Percentiles rank a stretch among this genome's conserved stretches.
phyloP scores from a whole-genome alignment of 371 early-diverging fungal species.

The Capillidium heterosporum region DNA sequence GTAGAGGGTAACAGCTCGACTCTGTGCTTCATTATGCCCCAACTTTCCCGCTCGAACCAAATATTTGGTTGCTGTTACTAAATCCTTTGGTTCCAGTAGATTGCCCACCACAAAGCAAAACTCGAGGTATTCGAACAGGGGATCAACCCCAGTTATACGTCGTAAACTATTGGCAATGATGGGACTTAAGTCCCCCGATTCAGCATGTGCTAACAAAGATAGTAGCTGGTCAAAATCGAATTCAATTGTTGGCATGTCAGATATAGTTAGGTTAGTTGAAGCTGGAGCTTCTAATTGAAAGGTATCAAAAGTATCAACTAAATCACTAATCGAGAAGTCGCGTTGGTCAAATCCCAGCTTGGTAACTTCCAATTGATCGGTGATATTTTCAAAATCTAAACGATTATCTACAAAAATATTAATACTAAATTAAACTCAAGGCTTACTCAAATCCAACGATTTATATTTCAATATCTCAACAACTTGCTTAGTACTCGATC shows the following conservation, averaged over 20 bases:
- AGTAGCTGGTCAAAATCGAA: no score
- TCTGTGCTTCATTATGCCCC: slow-evolving; percentile 56
- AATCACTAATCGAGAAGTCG: slow-evolving; percentile 62
- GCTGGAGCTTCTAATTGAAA: no score
- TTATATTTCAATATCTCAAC: no score
- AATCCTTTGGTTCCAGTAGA: slow-evolving; percentile 33
- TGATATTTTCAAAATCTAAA: background rate
- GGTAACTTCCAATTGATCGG: slow-evolving; percentile 23
- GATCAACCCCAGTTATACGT: no score
- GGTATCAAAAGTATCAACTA: slow-evolving; percentile 55
- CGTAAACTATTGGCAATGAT: no score
- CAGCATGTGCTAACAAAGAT: no score
- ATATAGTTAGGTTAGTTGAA: no score
- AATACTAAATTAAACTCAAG: slow-evolving; percentile 7
- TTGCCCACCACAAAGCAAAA: slow-evolving; percentile 52
- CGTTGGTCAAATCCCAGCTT: slow-evolving; percentile 23
- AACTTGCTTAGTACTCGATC: background rate
- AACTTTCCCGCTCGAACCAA: slow-evolving; percentile 57
- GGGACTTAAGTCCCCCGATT: no score
- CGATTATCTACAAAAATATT: background rate
- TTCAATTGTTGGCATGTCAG: no score
- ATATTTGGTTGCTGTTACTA: slow-evolving; percentile 54
- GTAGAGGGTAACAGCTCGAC: slow-evolving; percentile 32
- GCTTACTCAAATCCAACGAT: no score
- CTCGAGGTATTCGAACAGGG: no score